These are phyloP conservation scores for Cenchrus purpureus DNA, from an alignment of 176 grass and related monocot genomes.

Conservation along the genomic window DNA sequence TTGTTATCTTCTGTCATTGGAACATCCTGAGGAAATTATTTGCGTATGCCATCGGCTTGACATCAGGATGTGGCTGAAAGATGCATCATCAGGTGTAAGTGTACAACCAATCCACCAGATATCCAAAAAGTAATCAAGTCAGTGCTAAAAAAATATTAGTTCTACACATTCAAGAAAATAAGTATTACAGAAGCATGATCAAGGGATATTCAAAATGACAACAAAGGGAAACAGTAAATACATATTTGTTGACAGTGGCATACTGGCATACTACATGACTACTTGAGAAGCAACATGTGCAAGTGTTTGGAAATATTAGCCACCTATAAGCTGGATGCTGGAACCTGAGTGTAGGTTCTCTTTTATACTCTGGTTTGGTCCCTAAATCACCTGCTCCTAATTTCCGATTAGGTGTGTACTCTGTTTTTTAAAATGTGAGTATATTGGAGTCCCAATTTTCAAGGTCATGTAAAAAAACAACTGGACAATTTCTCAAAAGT, in stretches of 20 bases:
- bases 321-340: not conserved
- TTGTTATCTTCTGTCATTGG: conserved; percentile 42
- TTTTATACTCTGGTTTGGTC: not conserved
- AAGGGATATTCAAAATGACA: conserved; percentile 1
- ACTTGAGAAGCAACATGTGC: not conserved
- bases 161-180: not conserved
- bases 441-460: conserved; percentile 2
- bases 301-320: not conserved
- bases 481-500: not conserved
- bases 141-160: too few species aligned
- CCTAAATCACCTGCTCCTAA: not conserved
- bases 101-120: not conserved
- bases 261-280: not conserved
- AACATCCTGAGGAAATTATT: conserved; percentile 78
- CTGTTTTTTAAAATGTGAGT: not conserved
- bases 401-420: not conserved
- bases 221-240: not conserved
- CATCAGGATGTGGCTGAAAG: conserved; percentile 68
- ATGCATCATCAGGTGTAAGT: conserved; percentile 3
- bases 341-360: not conserved
- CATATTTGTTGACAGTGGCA: not conserved
- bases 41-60: conserved; percentile 79
- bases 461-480: not conserved
- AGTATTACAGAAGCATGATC: not conserved
- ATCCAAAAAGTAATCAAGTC: not conserved